Percentiles rank a stretch among this genome's conserved stretches.
Conservation (phyloP, 2,329 filamentous ascomycete species). For the Polychaeton citri region DNA sequence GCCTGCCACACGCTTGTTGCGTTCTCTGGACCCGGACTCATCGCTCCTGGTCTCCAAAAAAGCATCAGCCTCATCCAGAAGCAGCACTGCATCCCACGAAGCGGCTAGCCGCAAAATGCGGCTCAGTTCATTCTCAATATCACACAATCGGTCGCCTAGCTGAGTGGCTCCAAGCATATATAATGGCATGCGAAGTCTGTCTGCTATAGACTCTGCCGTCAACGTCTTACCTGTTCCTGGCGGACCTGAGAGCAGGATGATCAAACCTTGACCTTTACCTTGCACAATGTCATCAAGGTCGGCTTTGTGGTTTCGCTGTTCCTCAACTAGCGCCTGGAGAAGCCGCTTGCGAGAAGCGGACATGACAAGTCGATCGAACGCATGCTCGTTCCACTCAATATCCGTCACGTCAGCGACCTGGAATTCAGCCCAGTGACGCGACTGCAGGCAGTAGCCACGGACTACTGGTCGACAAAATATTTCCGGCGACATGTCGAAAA, state of each 20-base stretch:
- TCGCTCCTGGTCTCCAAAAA: conserved; percentile 58
- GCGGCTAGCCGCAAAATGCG: conserved; percentile 67
- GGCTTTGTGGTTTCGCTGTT: conserved; percentile 6
- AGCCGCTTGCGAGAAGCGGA: conserved; percentile 8
- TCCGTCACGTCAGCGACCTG: conserved; percentile 5
- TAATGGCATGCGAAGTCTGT: conserved; percentile 28
- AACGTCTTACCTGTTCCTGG: conserved; percentile 28
- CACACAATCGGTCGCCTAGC: conserved; percentile 31
- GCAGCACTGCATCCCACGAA: conserved; percentile 73
- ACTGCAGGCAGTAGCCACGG: conserved; percentile 6
- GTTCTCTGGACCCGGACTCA: conserved; percentile 40
- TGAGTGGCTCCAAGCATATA: conserved; percentile 22
- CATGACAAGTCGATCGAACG: conserved; percentile 8
- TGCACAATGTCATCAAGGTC: conserved; percentile 19
- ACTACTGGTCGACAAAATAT: conserved; percentile 7
- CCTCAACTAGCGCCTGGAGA: conserved; percentile 6
- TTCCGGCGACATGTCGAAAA: conserved; percentile 5
- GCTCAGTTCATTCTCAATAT: conserved; percentile 23
- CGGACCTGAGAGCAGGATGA: conserved; percentile 25
- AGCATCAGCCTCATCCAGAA: conserved; percentile 74
- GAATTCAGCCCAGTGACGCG: conserved; percentile 10
- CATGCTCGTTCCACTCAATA: conserved; percentile 8
- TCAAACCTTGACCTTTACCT: conserved; percentile 23
- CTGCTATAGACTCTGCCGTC: conserved; percentile 26
- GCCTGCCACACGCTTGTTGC: conserved; percentile 63